Evolutionary conservation across 2,329 filamentous ascomycete species (phyloP).

Genomic region (Orbilia blumenaviensis): DNA sequence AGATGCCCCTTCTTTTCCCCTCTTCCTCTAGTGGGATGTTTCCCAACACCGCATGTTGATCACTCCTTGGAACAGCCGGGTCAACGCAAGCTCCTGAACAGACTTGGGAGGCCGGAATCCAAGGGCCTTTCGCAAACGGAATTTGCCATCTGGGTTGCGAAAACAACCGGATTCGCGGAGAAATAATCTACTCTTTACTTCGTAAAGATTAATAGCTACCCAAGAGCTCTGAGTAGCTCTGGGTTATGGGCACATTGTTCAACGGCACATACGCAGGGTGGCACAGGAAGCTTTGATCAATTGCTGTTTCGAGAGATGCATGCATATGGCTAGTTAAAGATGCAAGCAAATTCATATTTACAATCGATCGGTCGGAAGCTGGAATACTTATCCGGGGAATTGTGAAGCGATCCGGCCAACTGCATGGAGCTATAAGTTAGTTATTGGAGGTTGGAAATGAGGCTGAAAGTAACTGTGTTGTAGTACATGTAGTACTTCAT

Average conservation of each 20-base stretch:
- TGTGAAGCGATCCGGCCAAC: too few relatives aligned
- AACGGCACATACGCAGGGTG: conserved; percentile 9
- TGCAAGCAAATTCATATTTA: too few relatives aligned
- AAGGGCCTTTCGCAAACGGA: conserved; percentile 3
- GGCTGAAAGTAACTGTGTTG: neutral
- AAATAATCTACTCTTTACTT: neutral
- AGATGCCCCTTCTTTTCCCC: conserved; percentile 24
- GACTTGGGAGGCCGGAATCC: neutral
- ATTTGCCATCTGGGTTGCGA: neutral
- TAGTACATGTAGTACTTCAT: too few relatives aligned
- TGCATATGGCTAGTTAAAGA: neutral
- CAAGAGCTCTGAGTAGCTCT: neutral
- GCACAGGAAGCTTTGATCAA: conserved; percentile 1
- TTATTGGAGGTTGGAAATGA: neutral
- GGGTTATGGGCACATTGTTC: neutral
- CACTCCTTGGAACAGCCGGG: neutral
- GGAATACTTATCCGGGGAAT: neutral
- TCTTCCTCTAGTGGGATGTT: neutral
- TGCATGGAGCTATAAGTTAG: too few relatives aligned
- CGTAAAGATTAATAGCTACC: neutral
- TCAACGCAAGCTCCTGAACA: neutral
- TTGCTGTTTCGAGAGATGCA: conserved; percentile 30
- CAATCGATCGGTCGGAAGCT: neutral
- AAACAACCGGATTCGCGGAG: conserved; percentile 5
- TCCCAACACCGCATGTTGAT: neutral